phyloP scores from a whole-genome alignment of 805 yeast genomes.

The Yamadazyma phyllophila region DNA sequence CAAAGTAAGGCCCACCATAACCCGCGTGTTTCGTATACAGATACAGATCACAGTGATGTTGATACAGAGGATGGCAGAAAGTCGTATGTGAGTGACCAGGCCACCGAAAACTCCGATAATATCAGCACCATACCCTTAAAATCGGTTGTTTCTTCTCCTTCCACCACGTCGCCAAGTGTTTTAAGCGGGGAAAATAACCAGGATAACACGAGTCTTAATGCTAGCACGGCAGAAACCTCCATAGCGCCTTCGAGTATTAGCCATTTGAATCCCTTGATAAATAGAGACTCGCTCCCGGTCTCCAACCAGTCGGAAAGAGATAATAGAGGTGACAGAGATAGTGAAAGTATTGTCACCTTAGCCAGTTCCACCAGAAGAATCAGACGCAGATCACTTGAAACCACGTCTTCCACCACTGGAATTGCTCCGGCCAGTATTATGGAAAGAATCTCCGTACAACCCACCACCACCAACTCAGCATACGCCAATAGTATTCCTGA shows the following conservation, averaged over 20 bases:
- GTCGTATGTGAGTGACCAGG: slow-evolving; percentile 16
- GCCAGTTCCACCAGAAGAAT: slow-evolving; percentile 40
- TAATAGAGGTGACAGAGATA: slow-evolving; percentile 32
- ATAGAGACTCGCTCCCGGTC: slow-evolving; percentile 45
- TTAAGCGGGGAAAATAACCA: slow-evolving; percentile 28
- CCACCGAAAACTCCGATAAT: slow-evolving; percentile 32
- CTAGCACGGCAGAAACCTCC: slow-evolving; percentile 52
- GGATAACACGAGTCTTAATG: slow-evolving; percentile 33
- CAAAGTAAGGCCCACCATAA: background rate
- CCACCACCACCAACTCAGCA: slow-evolving; percentile 25
- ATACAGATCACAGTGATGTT: slow-evolving; percentile 6
- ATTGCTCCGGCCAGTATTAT: slow-evolving; percentile 73
- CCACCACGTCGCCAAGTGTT: slow-evolving; percentile 40
- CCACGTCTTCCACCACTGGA: slow-evolving; percentile 65
- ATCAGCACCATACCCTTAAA: slow-evolving; percentile 49
- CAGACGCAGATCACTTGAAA: slow-evolving; percentile 44
- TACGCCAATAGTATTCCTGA: slow-evolving; percentile 19
- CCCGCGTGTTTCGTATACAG: slow-evolving; percentile 2
- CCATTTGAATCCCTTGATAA: slow-evolving; percentile 9
- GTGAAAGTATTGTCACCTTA: slow-evolving; percentile 42
- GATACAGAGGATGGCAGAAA: background rate
- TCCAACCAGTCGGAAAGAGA: slow-evolving; percentile 20
- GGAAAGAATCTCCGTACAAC: slow-evolving; percentile 46
- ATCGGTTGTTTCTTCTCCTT: slow-evolving; percentile 41
- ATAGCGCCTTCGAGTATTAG: slow-evolving; percentile 38